Percentiles rank a stretch among this genome's conserved stretches.
phyloP scores from a whole-genome alignment of 2,329 filamentous ascomycete species.

The Trichoderma sp. region DNA sequence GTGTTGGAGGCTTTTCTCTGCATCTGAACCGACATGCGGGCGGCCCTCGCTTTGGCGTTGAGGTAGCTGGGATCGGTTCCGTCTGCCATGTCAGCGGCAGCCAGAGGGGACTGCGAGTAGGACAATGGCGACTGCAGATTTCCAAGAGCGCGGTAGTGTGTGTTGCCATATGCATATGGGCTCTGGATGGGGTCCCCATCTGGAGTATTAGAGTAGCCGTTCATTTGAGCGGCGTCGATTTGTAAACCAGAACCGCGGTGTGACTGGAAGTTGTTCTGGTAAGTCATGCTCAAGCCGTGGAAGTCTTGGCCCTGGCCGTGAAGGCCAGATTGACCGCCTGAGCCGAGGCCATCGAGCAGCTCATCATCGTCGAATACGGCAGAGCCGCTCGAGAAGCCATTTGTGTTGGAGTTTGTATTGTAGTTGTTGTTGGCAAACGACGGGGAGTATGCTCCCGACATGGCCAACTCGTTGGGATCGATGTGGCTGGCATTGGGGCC shows the following conservation, averaged over 20 bases:
- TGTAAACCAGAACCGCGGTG: constrained; percentile 61
- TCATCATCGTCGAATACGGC: constrained; percentile 87
- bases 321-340: constrained; percentile 54
- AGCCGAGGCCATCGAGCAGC: constrained; percentile 71
- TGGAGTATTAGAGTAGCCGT: constrained; percentile 86
- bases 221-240: constrained; percentile 69
- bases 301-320: constrained; percentile 59
- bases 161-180: constrained; percentile 76
- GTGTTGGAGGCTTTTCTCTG: constrained; percentile 73
- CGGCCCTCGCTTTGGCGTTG: constrained; percentile 61
- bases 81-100: constrained; percentile 53
- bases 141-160: constrained; percentile 69
- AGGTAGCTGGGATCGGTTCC: constrained; percentile 57
- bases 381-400: constrained; percentile 75
- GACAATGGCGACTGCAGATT: constrained; percentile 46
- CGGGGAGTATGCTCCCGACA: constrained; percentile 62
- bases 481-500: constrained; percentile 62
- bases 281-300: constrained; percentile 59
- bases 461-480: constrained; percentile 82
- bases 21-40: constrained; percentile 63
- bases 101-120: constrained; percentile 44
- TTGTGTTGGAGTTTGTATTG: constrained; percentile 62
- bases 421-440: constrained; percentile 58
- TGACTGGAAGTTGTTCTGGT: constrained; percentile 54
- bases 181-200: constrained; percentile 91